Evolutionary conservation across 805 yeast genomes (phyloP).

Genomic region (Schizosaccharomyces osmophilus): DNA sequence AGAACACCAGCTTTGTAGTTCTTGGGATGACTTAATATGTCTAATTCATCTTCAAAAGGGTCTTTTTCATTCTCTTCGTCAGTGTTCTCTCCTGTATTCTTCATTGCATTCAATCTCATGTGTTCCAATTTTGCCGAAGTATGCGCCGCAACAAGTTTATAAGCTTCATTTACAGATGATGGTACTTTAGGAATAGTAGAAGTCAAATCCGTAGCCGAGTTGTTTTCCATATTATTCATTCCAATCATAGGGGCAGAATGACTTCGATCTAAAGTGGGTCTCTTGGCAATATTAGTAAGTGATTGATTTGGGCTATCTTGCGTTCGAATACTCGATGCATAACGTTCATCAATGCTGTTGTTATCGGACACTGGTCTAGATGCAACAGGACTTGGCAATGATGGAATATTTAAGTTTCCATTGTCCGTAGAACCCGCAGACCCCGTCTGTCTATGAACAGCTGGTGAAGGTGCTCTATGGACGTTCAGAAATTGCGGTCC

Average conservation of each 20-base stretch:
- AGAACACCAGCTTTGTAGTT: neutral
- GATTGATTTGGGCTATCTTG: neutral
- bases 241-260: neutral
- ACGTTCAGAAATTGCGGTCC: neutral
- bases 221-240: neutral
- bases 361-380: neutral
- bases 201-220: neutral
- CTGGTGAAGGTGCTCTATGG: neutral
- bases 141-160: neutral
- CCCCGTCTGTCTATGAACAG: neutral
- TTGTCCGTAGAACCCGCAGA: neutral
- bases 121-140: neutral
- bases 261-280: neutral
- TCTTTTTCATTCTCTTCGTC: neutral
- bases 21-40: neutral
- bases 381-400: neutral
- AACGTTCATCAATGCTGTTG: neutral
- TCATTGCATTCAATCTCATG: neutral
- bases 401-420: neutral
- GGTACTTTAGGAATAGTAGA: neutral
- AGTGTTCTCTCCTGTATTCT: neutral
- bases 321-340: neutral
- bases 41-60: neutral
- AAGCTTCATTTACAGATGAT: neutral
- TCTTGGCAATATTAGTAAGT: neutral